Evolutionary conservation across 768 basidiomycete species (phyloP).

Genomic region (Psilocybe tampanensis): DNA sequence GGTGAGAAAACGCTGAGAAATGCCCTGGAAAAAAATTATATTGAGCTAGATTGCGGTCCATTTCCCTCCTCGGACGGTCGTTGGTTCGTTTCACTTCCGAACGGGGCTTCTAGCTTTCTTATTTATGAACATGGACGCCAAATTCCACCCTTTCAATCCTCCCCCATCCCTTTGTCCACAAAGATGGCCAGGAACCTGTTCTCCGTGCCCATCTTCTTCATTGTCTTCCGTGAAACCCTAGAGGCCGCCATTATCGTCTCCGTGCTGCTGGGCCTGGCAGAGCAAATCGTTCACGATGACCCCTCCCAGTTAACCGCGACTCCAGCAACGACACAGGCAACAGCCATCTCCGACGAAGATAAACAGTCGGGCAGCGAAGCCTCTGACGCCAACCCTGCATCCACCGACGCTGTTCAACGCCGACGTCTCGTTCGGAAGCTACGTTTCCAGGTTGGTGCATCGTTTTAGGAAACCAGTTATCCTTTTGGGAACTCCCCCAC

Average conservation of each 20-base stretch:
- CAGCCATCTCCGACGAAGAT: constrained; percentile 18
- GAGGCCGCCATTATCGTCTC: constrained; percentile 93
- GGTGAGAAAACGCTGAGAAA: no score
- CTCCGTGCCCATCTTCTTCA: constrained; percentile 93
- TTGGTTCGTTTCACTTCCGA: constrained; percentile 9
- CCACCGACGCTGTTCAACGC: constrained; percentile 30
- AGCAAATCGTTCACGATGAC: constrained; percentile 68
- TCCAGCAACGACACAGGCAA: constrained; percentile 4
- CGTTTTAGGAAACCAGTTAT: not conserved
- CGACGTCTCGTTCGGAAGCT: constrained; percentile 65
- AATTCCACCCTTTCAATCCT: constrained; percentile 9
- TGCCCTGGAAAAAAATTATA: not conserved
- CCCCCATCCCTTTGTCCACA: constrained; percentile 15
- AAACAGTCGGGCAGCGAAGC: constrained; percentile 26
- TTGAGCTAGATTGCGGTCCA: constrained; percentile 3
- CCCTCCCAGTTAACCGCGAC: constrained; percentile 14
- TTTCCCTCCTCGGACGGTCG: constrained; percentile 2
- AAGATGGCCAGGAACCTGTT: constrained; percentile 77
- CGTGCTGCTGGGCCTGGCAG: constrained; percentile 88
- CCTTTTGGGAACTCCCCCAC: not conserved
- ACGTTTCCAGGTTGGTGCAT: constrained; percentile 57
- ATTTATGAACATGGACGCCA: constrained; percentile 15
- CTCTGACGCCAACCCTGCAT: constrained; percentile 23
- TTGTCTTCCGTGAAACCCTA: constrained; percentile 92
- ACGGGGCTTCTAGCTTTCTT: constrained; percentile 13